Evolutionary conservation across 371 early-diverging fungal genomes (phyloP).

Genomic region (Circinella umbellata): DNA sequence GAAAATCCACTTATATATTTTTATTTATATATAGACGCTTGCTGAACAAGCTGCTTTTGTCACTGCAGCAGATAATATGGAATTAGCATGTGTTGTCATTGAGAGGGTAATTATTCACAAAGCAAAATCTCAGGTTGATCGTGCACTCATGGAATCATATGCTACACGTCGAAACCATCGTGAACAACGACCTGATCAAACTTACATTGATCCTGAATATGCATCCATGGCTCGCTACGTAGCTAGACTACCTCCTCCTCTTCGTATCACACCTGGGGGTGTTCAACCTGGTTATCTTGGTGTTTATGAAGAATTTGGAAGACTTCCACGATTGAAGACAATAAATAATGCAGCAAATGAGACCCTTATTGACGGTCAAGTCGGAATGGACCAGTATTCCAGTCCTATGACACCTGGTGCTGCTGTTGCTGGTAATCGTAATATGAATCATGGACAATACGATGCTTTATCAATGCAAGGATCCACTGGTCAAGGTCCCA

Average conservation of each 20-base stretch:
- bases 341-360: not conserved
- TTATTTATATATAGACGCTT: slow-evolving; percentile 43
- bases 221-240: slow-evolving; percentile 79
- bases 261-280: slow-evolving; percentile 83
- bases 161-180: slow-evolving; percentile 82
- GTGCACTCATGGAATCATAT: slow-evolving; percentile 70
- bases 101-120: slow-evolving; percentile 95
- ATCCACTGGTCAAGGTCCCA: not conserved
- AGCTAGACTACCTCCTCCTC: slow-evolving; percentile 81
- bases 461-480: slow-evolving; percentile 2
- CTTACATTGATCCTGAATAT: slow-evolving; percentile 85
- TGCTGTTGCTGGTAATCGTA: not conserved
- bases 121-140: slow-evolving; percentile 87
- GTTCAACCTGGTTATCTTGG: slow-evolving; percentile 77
- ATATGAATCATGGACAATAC: not conserved
- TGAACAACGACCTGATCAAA: slow-evolving; percentile 84
- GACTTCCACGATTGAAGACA: slow-evolving; percentile 41
- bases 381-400: slow-evolving; percentile 2
- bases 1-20: not conserved
- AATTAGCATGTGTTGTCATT: slow-evolving; percentile 88
- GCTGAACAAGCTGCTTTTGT: slow-evolving; percentile 82
- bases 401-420: slow-evolving; percentile 4
- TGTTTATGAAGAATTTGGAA: slow-evolving; percentile 77
- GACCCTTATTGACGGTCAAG: not conserved
- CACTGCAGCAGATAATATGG: slow-evolving; percentile 89